Evolutionary conservation across 441 rosid species (phyloP).

Genomic region (Raphanus hybrid): DNA sequence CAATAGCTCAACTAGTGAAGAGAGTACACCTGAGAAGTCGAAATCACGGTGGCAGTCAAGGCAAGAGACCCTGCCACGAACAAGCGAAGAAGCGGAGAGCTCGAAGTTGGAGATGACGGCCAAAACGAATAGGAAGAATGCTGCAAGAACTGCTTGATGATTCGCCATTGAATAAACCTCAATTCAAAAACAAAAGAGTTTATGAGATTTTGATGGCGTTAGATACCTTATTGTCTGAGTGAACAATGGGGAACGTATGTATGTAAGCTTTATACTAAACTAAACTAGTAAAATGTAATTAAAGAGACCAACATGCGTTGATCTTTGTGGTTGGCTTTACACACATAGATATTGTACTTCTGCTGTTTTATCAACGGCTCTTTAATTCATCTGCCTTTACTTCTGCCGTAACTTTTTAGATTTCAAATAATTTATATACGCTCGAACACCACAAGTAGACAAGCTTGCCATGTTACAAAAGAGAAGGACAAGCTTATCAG

Average conservation of each 20-base stretch:
- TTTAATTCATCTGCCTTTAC: slow-evolving; percentile 26
- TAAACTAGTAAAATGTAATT: neutral
- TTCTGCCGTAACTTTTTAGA: slow-evolving; percentile 12
- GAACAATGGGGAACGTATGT: slow-evolving; percentile 5
- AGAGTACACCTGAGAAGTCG: slow-evolving; percentile 40
- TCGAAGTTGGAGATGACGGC: slow-evolving; percentile 31
- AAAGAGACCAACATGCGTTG: slow-evolving; percentile 28
- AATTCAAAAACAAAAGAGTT: slow-evolving; percentile 1
- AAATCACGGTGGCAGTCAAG: slow-evolving; percentile 36
- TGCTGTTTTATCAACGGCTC: slow-evolving; percentile 38
- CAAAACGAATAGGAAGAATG: slow-evolving; percentile 29
- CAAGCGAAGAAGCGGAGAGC: slow-evolving; percentile 33
- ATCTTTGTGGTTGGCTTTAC: slow-evolving; percentile 35
- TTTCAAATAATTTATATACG: neutral
- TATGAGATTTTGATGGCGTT: slow-evolving; percentile 15
- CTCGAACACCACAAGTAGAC: neutral
- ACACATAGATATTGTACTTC: neutral
- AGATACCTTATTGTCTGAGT: slow-evolving; percentile 26
- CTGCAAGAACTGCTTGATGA: slow-evolving; percentile 14
- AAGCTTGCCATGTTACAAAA: neutral
- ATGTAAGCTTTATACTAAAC: slow-evolving; percentile 22
- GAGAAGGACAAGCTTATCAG: no score
- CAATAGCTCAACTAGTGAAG: neutral
- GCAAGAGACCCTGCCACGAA: slow-evolving; percentile 37
- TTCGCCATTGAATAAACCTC: slow-evolving; percentile 32